Conservation (phyloP, 208 protist species). For the Crithidia bombi region DNA sequence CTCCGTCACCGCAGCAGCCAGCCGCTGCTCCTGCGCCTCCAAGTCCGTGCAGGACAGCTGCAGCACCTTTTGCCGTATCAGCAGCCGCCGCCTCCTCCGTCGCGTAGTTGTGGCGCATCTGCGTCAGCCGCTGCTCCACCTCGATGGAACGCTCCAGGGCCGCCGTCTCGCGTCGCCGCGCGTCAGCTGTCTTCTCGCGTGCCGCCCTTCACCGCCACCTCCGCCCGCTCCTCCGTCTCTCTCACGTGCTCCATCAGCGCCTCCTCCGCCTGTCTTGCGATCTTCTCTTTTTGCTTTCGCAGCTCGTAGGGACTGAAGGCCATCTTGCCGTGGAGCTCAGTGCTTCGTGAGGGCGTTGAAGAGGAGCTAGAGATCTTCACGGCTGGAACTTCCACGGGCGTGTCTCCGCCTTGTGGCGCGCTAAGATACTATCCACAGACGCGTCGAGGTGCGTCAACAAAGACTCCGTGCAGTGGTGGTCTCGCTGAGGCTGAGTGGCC, state of each 20-base stretch:
- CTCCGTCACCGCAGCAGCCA: not conserved
- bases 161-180: not conserved
- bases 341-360: not conserved
- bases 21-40: slow-evolving; percentile 5
- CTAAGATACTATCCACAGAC: not conserved
- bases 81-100: not conserved
- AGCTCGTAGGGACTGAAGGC: slow-evolving; percentile 3
- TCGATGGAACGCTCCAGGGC: not conserved
- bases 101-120: not conserved
- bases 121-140: too few relatives aligned
- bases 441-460: not conserved
- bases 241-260: not conserved
- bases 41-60: slow-evolving; percentile 15
- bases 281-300: not conserved
- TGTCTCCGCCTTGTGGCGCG: not conserved
- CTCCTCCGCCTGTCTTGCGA: not conserved
- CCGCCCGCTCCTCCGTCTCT: not conserved
- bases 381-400: not conserved
- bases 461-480: not conserved
- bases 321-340: not conserved
- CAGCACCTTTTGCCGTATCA: not conserved
- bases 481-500: too few relatives aligned
- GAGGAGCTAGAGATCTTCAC: not conserved
- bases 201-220: not conserved
- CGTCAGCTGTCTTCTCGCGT: not conserved